Conservation (phyloP, 768 basidiomycete species). For the Gelatoporia subvermispora region DNA sequence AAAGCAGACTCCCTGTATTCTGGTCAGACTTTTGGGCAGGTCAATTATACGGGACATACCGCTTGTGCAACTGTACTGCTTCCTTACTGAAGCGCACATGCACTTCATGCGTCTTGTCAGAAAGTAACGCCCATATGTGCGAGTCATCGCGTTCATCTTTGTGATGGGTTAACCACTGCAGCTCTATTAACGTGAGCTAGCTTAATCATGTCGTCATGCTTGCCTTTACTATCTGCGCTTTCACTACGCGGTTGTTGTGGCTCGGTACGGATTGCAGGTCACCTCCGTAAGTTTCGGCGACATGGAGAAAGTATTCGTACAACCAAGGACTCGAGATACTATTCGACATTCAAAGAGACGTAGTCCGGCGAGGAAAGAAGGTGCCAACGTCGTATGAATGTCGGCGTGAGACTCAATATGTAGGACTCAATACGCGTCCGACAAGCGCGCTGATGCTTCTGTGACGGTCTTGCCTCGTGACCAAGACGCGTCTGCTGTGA, state of each 20-base stretch:
- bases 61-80: conserved; percentile 41
- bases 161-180: conserved; percentile 53
- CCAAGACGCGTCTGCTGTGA: not conserved
- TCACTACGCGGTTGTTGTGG: conserved; percentile 34
- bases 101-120: conserved; percentile 49
- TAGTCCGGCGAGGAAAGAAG: too few species aligned
- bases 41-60: conserved; percentile 17
- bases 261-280: conserved; percentile 32
- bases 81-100: conserved; percentile 51
- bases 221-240: conserved; percentile 58
- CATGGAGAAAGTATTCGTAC: conserved; percentile 40
- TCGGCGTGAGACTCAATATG: too few species aligned
- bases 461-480: too few species aligned
- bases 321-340: conserved; percentile 51
- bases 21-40: not conserved
- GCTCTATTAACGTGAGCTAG: not conserved
- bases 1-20: conserved; percentile 11
- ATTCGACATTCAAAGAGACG: conserved; percentile 30
- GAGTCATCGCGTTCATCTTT: conserved; percentile 29
- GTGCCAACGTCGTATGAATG: too few species aligned
- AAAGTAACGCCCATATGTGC: conserved; percentile 58
- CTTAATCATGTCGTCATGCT: not conserved
- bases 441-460: too few species aligned
- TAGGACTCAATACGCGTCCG: too few species aligned
- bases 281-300: conserved; percentile 50